phyloP scores from a whole-genome alignment of 768 basidiomycete genomes.

The Auricularia heimuer region DNA sequence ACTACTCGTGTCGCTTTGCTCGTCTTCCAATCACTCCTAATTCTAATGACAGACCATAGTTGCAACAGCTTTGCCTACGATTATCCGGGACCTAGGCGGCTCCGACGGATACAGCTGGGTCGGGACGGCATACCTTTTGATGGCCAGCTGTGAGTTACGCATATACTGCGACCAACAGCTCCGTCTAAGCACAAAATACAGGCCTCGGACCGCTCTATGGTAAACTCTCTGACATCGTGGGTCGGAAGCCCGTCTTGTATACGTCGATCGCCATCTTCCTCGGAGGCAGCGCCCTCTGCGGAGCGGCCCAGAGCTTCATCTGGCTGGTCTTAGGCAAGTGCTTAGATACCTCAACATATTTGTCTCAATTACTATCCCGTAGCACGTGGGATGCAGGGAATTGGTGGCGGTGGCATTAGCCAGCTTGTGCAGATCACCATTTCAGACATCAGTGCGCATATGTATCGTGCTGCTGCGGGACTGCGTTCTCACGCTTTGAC shows the following conservation, averaged over 20 bases:
- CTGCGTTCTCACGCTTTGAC: too few relatives aligned
- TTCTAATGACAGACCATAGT: neutral
- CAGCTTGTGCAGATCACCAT: slow-evolving; percentile 23
- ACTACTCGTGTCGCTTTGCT: too few relatives aligned
- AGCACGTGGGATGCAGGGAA: slow-evolving; percentile 69
- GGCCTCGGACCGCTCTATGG: slow-evolving; percentile 51
- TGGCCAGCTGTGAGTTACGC: neutral
- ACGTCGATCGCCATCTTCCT: slow-evolving; percentile 57
- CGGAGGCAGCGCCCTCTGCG: slow-evolving; percentile 73
- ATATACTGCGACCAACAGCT: neutral
- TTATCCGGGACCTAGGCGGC: slow-evolving; percentile 9
- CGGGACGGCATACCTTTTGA: neutral
- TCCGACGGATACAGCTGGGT: slow-evolving; percentile 5
- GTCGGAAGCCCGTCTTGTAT: slow-evolving; percentile 58
- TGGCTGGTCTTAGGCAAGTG: slow-evolving; percentile 45
- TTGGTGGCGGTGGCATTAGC: slow-evolving; percentile 73
- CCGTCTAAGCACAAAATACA: neutral
- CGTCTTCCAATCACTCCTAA: too few relatives aligned
- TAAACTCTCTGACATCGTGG: slow-evolving; percentile 55
- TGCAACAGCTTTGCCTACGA: slow-evolving; percentile 11
- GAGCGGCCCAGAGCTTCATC: slow-evolving; percentile 66
- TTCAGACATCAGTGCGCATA: too few relatives aligned
- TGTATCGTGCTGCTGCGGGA: too few relatives aligned
- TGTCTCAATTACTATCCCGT: slow-evolving; percentile 17
- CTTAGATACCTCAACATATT: too few relatives aligned